A percentile compares a stretch with the other conserved stretches of the same genome.
These are phyloP conservation scores for Neolentinus lepideus DNA, from an alignment of 1,284 basidiomycete genomes.

Conservation along the genomic window DNA sequence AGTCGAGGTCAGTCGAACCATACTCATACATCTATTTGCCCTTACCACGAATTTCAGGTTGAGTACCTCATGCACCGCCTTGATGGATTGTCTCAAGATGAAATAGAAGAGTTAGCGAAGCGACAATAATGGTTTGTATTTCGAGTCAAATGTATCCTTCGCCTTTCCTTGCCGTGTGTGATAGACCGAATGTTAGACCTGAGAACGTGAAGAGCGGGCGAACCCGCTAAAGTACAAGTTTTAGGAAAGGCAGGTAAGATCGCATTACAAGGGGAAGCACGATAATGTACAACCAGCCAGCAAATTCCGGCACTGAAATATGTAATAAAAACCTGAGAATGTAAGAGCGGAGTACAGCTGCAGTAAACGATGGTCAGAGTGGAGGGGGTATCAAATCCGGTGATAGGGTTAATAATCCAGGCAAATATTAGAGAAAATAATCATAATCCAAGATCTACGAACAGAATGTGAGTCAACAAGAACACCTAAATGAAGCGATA, in stretches of 20 bases:
- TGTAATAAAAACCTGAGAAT: neutral
- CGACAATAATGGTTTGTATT: neutral
- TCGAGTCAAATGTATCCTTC: neutral
- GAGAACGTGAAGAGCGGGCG: too few relatives aligned
- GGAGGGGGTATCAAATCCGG: neutral
- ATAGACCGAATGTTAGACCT: neutral
- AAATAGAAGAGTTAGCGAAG: constrained; percentile 63
- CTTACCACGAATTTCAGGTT: constrained; percentile 45
- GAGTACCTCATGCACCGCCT: constrained; percentile 86
- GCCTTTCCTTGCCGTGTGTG: neutral
- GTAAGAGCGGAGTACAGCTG: neutral
- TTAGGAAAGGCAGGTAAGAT: too few relatives aligned
- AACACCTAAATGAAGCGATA: constrained; percentile 10
- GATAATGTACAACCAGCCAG: neutral
- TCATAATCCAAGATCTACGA: constrained; percentile 47
- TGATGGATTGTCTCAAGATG: constrained; percentile 72
- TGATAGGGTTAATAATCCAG: neutral
- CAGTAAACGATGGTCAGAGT: neutral
- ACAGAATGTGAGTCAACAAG: constrained; percentile 1
- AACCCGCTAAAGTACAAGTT: too few relatives aligned
- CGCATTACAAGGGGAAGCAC: too few relatives aligned
- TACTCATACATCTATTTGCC: neutral
- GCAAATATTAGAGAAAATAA: constrained; percentile 6
- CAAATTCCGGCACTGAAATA: neutral
- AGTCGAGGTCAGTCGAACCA: constrained; percentile 89